Conservation (phyloP, 2,329 filamentous ascomycete species). For the Xylaria multiplex region DNA sequence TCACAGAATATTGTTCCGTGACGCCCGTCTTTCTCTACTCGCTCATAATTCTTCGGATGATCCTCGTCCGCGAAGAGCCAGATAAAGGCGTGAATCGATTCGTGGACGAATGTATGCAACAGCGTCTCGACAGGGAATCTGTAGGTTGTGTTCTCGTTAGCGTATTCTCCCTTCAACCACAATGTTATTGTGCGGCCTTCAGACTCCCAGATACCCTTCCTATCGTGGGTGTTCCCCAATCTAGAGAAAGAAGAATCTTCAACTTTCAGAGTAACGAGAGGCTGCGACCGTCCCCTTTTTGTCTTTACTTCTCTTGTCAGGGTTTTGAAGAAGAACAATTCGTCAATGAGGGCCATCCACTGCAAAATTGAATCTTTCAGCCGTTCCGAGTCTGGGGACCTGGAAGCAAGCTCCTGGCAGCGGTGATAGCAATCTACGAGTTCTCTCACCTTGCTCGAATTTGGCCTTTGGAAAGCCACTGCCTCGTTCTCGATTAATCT, state of each 20-base stretch:
- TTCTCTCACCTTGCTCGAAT: slow-evolving; percentile 12
- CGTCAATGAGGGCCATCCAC: neutral
- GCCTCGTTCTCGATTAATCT: slow-evolving; percentile 13
- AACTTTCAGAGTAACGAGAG: neutral
- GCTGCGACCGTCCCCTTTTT: neutral
- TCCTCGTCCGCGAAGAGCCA: neutral
- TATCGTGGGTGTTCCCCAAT: neutral
- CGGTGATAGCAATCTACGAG: neutral
- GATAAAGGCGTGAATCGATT: slow-evolving; percentile 9
- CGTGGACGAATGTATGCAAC: neutral
- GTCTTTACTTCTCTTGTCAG: slow-evolving; percentile 14
- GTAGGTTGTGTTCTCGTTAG: neutral
- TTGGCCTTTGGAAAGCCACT: slow-evolving; percentile 2
- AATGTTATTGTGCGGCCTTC: neutral
- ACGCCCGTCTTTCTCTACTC: neutral
- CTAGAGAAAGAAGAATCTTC: neutral
- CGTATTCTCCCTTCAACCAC: neutral
- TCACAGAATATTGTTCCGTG: slow-evolving; percentile 15
- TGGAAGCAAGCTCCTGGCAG: neutral
- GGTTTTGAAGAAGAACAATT: slow-evolving; percentile 22
- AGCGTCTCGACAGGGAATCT: neutral
- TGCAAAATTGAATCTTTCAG: slow-evolving; percentile 5
- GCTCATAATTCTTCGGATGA: neutral
- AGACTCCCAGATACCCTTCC: neutral
- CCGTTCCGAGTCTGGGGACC: neutral